Evolutionary conservation across 208 protist species (phyloP), one percentile per base, ranked within the genome.

Genomic region (Trypanosoma vivax): DNA sequence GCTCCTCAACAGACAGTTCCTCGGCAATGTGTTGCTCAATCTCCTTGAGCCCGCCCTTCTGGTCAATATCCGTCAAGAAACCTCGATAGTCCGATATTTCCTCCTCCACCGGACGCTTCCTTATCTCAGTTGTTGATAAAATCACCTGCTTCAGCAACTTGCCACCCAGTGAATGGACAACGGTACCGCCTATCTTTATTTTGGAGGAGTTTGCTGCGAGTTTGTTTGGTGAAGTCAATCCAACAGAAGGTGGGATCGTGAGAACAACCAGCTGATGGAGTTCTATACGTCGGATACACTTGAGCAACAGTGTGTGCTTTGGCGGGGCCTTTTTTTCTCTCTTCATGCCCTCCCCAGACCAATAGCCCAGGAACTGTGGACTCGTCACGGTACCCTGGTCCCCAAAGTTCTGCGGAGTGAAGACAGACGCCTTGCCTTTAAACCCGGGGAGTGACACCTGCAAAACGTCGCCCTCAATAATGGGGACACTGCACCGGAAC

Each of bases 171-270:
- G 83, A 72, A 54, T 70, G 37, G 3, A 70, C 39, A 3, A 74
- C 30, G 25, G 43, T 58, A 23, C 73, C 87, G 46, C 90, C 79
- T 19, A 94, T 69, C 65, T 90, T 94, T 25, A 94, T 48, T 66
- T 89, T 90, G 9, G 71, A 41, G 11, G 76, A 78, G 61, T 91
- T 90, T 9, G 58, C 69, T 11, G 76, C 53, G 34, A 91, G 65
- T 51, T 83, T 84, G 30, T 90, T 83, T 0, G 87, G 87, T 16
- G 60, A 56, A 6, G 70, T 46, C 28, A 94, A 61, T 10, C 75
- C 60, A 7, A 87, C 50, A n/a, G 75, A 43, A 0, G 55, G 58
- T 7, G 87, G 83, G 3, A 89, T 55, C 3, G 45, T 49, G 19
- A 94, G 60, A n/a, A 69, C 16, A 14, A 90, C 66, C 1, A 77